Percentiles rank a stretch among this genome's conserved stretches.
Conservation (phyloP, 2,329 filamentous ascomycete species). For the Geosmithia morbida region DNA sequence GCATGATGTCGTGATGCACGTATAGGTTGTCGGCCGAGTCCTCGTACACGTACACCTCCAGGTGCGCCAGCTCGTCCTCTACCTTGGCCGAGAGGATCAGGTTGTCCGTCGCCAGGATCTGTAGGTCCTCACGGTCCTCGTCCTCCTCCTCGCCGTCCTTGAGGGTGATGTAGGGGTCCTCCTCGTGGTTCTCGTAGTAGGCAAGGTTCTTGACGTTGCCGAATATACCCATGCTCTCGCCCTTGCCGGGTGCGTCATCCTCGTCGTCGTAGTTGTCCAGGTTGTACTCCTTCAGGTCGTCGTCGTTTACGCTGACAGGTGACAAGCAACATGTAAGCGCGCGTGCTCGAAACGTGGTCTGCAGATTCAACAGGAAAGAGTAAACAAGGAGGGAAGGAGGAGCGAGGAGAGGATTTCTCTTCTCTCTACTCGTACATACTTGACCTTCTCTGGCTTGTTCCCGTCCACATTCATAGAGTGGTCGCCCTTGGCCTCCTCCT, state of each 20-base stretch:
- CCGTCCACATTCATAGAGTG: conserved; percentile 20
- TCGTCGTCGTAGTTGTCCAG: conserved; percentile 93
- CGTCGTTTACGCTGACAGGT: conserved; percentile 45
- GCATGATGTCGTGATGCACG: conserved; percentile 98
- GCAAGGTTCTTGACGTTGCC: conserved; percentile 87
- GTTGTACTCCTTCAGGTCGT: conserved; percentile 91
- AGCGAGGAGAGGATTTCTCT: background rate
- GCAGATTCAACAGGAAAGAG: background rate
- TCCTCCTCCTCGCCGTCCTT: conserved; percentile 55
- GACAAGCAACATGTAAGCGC: background rate
- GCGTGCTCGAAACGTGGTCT: background rate
- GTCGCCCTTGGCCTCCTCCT: conserved; percentile 7
- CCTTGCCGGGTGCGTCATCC: conserved; percentile 37
- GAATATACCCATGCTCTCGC: conserved; percentile 78
- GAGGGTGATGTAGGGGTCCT: conserved; percentile 93
- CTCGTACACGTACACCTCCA: conserved; percentile 97
- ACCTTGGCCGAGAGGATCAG: conserved; percentile 84
- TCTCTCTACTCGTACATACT: conserved; percentile 11
- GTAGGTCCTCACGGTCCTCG: conserved; percentile 83
- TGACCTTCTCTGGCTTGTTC: conserved; percentile 19
- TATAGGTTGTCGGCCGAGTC: conserved; percentile 93
- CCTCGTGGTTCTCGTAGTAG: conserved; percentile 87
- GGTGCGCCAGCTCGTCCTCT: conserved; percentile 90
- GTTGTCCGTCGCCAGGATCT: conserved; percentile 87
- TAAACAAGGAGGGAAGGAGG: background rate